A percentile compares a stretch with the other conserved stretches of the same genome.
These are phyloP conservation scores for Gardenia jasminoides DNA, from an alignment of 257 asterid genomes.

Conservation along the genomic window DNA sequence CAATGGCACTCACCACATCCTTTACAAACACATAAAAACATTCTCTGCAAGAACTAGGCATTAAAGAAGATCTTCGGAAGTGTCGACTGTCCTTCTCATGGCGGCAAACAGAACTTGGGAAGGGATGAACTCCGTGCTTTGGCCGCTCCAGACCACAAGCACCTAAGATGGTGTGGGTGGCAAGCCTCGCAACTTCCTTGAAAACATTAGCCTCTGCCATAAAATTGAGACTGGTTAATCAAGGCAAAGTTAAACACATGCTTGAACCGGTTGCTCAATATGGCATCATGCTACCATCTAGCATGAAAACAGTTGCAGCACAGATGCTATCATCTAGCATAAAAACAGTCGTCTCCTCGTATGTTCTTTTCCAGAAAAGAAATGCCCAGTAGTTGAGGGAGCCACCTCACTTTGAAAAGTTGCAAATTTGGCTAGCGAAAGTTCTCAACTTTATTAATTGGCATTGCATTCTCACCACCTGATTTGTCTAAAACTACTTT, in stretches of 20 bases:
- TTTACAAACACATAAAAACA: conserved; percentile 64
- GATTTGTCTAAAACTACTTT: no score
- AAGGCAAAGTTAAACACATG: not conserved
- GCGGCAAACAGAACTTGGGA: conserved; percentile 41
- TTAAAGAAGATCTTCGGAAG: conserved; percentile 43
- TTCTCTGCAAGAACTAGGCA: conserved; percentile 64
- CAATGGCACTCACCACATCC: conserved; percentile 43
- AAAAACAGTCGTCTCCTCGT: not conserved
- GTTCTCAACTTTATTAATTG: no score
- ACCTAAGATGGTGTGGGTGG: conserved; percentile 65
- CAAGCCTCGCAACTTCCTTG: conserved; percentile 63
- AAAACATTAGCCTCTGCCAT: conserved; percentile 48
- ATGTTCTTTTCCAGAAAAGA: not conserved
- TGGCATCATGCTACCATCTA: not conserved
- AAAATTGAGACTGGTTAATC: not conserved
- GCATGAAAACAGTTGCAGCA: not conserved
- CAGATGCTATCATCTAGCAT: not conserved
- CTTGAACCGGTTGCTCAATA: not conserved
- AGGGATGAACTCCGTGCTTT: conserved; percentile 29
- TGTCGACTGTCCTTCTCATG: conserved; percentile 35
- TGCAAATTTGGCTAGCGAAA: no score
- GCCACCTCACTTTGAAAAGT: no score
- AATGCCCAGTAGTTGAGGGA: not conserved
- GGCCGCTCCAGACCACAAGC: conserved; percentile 65
- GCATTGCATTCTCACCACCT: no score